These are phyloP conservation scores for Arthrobotrys sphaeroides DNA, from an alignment of 2,329 filamentous ascomycete species.

Conservation along the genomic window DNA sequence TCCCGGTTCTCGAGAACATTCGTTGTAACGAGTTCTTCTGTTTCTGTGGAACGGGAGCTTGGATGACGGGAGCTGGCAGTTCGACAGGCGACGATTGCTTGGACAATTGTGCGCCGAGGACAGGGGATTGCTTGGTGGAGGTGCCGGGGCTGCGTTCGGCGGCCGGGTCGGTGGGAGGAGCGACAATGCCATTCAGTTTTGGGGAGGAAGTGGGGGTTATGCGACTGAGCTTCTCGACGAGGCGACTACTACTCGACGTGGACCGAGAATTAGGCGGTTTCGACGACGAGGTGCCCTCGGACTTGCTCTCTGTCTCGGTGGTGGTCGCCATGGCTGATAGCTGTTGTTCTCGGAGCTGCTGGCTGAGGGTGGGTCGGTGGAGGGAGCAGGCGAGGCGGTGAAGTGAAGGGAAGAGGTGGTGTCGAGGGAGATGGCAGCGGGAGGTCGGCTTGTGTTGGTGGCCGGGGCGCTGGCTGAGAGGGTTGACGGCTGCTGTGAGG, in stretches of 20 bases:
- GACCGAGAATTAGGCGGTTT: constrained; percentile 54
- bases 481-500: no score
- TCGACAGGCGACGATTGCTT: constrained; percentile 48
- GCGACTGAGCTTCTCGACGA: constrained; percentile 44
- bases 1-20: constrained; percentile 49
- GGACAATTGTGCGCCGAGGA: constrained; percentile 51
- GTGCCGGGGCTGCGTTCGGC: constrained; percentile 41
- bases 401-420: background rate
- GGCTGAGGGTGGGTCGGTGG: background rate
- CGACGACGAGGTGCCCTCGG: constrained; percentile 36
- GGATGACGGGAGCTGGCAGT: constrained; percentile 45
- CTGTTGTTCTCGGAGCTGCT: background rate
- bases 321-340: constrained; percentile 38
- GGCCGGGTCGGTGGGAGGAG: constrained; percentile 27
- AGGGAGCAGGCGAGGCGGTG: background rate
- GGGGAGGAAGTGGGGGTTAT: constrained; percentile 47
- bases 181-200: constrained; percentile 41
- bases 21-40: constrained; percentile 41
- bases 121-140: constrained; percentile 46
- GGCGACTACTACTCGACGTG: constrained; percentile 41
- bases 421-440: background rate
- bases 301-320: constrained; percentile 42
- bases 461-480: background rate
- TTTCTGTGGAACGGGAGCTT: constrained; percentile 42
- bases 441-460: background rate